phyloP scores from a whole-genome alignment of 208 protist species.

The Angomonas ambiguus region DNA sequence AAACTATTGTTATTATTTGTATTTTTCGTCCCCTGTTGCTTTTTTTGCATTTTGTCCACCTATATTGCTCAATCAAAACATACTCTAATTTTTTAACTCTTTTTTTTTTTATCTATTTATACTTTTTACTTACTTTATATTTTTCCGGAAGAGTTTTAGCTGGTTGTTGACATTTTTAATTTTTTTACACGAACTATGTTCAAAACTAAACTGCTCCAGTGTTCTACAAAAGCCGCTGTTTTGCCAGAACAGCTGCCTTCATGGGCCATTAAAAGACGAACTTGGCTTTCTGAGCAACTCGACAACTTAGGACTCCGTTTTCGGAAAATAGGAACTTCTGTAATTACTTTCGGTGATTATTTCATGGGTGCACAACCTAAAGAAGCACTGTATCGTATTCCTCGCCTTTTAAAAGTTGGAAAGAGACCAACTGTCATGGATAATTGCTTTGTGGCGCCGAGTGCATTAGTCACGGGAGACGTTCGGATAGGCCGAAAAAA shows the following conservation, averaged over 20 bases:
- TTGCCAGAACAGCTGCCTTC: slow-evolving; percentile 36
- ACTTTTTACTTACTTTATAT: too few species aligned
- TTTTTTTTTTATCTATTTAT: too few species aligned
- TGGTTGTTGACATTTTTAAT: too few species aligned
- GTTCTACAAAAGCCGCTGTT: not conserved
- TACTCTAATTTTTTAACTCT: too few species aligned
- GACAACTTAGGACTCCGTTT: slow-evolving; percentile 36
- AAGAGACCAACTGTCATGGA: slow-evolving; percentile 78
- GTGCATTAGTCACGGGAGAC: slow-evolving; percentile 76
- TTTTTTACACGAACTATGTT: slow-evolving; percentile 3
- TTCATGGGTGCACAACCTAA: slow-evolving; percentile 77
- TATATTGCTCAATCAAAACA: too few species aligned
- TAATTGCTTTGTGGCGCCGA: slow-evolving; percentile 88
- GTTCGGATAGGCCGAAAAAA: slow-evolving; percentile 86
- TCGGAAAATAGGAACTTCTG: slow-evolving; percentile 29
- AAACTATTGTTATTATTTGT: too few species aligned
- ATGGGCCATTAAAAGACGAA: slow-evolving; percentile 67
- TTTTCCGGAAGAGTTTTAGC: too few species aligned
- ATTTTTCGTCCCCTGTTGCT: too few species aligned
- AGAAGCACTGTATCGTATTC: slow-evolving; percentile 73
- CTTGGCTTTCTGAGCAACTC: slow-evolving; percentile 34
- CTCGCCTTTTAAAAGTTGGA: slow-evolving; percentile 69
- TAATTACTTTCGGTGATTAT: slow-evolving; percentile 53
- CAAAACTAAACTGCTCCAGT: not conserved
- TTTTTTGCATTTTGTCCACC: too few species aligned